phyloP scores from a whole-genome alignment of 2,329 filamentous ascomycete species.

The Ceratocystis diversiconidia region DNA sequence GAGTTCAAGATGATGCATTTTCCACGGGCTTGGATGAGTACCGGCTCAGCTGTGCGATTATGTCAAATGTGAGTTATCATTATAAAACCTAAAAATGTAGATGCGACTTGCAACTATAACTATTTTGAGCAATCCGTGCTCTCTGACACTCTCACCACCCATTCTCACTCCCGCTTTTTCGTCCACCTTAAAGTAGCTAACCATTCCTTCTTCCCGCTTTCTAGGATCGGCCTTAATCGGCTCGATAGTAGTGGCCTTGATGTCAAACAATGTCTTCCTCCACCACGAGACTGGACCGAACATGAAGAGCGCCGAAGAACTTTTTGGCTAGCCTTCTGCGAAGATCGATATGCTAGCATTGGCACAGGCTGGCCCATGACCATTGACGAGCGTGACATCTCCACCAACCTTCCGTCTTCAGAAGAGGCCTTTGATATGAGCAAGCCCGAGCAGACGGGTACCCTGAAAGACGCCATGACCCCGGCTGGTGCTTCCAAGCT shows the following conservation, averaged over 20 bases:
- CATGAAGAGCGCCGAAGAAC: constrained; percentile 79
- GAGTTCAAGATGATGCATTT: constrained; percentile 99
- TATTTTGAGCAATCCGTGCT: too few relatives aligned
- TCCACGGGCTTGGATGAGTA: constrained; percentile 85
- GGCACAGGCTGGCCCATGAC: constrained; percentile 96
- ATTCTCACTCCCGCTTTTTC: too few relatives aligned
- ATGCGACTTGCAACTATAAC: not conserved
- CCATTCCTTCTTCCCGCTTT: constrained; percentile 26
- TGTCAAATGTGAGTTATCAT: constrained; percentile 55
- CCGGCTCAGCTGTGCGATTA: constrained; percentile 65
- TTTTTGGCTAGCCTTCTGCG: constrained; percentile 87
- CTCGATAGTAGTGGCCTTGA: constrained; percentile 71
- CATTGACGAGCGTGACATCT: constrained; percentile 80
- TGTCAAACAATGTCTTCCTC: constrained; percentile 80
- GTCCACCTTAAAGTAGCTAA: not conserved
- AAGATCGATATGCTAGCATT: constrained; percentile 86
- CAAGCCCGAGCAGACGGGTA: constrained; percentile 55
- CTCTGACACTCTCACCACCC: too few relatives aligned
- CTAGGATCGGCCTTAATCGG: constrained; percentile 80
- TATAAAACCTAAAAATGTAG: not conserved
- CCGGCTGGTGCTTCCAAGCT: constrained; percentile 60
- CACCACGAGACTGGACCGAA: constrained; percentile 86
- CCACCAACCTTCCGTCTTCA: constrained; percentile 68
- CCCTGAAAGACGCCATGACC: constrained; percentile 54
- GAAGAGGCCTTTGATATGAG: constrained; percentile 78